These are phyloP conservation scores for Saccharomyces uvarum DNA, from an alignment of 1,139 yeast genomes.

Conservation along the genomic window DNA sequence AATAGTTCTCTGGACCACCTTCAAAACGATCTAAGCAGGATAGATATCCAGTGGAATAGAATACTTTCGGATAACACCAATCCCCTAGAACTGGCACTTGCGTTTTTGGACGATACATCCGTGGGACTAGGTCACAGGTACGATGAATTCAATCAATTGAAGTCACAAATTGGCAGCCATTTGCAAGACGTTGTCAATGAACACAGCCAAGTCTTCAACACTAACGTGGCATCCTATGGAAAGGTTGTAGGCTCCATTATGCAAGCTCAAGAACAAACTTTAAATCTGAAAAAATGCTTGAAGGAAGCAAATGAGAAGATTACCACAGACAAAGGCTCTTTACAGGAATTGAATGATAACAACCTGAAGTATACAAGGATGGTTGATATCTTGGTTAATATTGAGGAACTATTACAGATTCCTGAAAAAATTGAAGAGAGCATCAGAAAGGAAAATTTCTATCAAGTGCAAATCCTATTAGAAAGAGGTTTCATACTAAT, in stretches of 20 bases:
- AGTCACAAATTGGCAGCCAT: slow-evolving; percentile 48
- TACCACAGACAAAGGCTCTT: slow-evolving; percentile 46
- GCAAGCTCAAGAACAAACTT: slow-evolving; percentile 27
- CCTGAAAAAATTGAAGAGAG: slow-evolving; percentile 61
- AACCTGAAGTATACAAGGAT: slow-evolving; percentile 58
- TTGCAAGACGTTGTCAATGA: slow-evolving; percentile 69
- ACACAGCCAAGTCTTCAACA: slow-evolving; percentile 78
- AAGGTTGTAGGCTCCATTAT: slow-evolving; percentile 38
- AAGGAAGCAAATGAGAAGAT: slow-evolving; percentile 45
- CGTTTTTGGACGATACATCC: slow-evolving; percentile 74
- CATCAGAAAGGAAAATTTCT: slow-evolving; percentile 60
- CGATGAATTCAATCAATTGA: slow-evolving; percentile 48
- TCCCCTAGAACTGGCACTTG: slow-evolving; percentile 76
- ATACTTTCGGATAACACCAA: slow-evolving; percentile 46
- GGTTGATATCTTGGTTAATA: slow-evolving; percentile 63
- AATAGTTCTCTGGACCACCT: slow-evolving; percentile 25
- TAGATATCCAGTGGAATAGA: slow-evolving; percentile 34
- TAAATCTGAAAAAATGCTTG: slow-evolving; percentile 23
- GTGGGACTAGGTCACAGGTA: slow-evolving; percentile 77
- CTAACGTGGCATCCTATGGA: slow-evolving; percentile 71
- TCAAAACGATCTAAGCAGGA: slow-evolving; percentile 24
- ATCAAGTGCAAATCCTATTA: slow-evolving; percentile 59
- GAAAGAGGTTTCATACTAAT: slow-evolving; percentile 50
- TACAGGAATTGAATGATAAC: slow-evolving; percentile 58
- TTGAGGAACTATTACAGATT: slow-evolving; percentile 51